Conservation (phyloP, 2,329 filamentous ascomycete species). For the Didymella keratinophila region DNA sequence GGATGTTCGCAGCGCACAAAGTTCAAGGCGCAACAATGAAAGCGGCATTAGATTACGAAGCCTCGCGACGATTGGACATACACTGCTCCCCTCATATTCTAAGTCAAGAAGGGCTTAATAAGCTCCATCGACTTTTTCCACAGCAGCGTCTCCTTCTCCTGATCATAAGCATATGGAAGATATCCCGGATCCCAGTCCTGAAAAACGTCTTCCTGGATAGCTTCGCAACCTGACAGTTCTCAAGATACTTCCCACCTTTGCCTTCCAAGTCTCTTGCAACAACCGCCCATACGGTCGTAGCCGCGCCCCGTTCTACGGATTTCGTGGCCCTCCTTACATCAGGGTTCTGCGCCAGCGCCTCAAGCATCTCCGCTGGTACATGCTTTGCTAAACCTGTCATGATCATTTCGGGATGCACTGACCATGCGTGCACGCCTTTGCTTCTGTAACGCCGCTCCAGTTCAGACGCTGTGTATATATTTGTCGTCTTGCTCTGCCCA, state of each 20-base stretch:
- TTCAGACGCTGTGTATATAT: conserved; percentile 61
- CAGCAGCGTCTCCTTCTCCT: background rate
- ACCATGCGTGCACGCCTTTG: conserved; percentile 49
- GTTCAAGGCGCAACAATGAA: no score
- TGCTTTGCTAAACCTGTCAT: background rate
- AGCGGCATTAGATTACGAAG: no score
- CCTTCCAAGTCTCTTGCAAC: background rate
- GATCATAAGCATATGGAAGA: background rate
- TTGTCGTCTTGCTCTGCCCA: conserved; percentile 60
- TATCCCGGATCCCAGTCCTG: background rate
- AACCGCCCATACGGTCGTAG: background rate
- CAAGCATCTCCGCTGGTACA: background rate
- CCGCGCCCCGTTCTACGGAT: background rate
- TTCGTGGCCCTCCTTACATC: background rate
- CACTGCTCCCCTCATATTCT: no score
- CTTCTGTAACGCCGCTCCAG: conserved; percentile 59
- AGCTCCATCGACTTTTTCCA: background rate
- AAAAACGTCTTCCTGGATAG: background rate
- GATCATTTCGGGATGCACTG: background rate
- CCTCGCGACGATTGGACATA: no score
- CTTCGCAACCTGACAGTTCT: background rate
- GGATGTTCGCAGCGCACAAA: no score
- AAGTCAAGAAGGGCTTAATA: background rate
- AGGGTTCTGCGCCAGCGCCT: background rate
- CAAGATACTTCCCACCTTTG: background rate